Evolutionary conservation across 148 eudicot species (phyloP).

Genomic region (Amaranthus hypochondriacus): DNA sequence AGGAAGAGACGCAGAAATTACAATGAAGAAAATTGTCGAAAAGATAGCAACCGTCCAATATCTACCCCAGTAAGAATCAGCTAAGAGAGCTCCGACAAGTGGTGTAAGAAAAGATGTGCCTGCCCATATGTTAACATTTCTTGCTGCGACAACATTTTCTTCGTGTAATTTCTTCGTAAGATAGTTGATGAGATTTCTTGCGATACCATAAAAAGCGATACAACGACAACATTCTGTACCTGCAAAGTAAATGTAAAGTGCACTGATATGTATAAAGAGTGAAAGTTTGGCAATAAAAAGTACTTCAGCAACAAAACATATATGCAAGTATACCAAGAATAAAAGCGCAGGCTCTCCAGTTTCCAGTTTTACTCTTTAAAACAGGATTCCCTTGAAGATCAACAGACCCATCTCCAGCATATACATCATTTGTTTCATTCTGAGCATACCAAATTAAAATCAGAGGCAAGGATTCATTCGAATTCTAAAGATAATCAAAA

Average conservation of each 20-base stretch:
- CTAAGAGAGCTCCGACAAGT: conserved; percentile 63
- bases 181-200: conserved; percentile 64
- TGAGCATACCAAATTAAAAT: conserved; percentile 8
- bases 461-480: not conserved
- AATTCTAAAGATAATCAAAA: not conserved
- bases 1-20: conserved; percentile 17
- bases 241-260: conserved; percentile 7
- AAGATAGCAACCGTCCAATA: conserved; percentile 78
- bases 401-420: conserved; percentile 81
- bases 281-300: too few relatives aligned
- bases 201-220: conserved; percentile 70
- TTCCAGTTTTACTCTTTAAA: conserved; percentile 65
- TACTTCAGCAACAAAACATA: not conserved
- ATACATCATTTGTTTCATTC: conserved; percentile 39
- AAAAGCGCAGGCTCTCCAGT: conserved; percentile 83
- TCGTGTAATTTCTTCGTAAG: conserved; percentile 60
- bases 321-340: conserved; percentile 52
- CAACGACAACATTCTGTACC: conserved; percentile 89
- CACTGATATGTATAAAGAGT: not conserved
- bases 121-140: conserved; percentile 62
- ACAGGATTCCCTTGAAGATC: conserved; percentile 63
- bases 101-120: conserved; percentile 82
- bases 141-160: conserved; percentile 75
- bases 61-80: conserved; percentile 86
- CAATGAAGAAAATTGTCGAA: conserved; percentile 60